A percentile compares a stretch with the other conserved stretches of the same genome.
These are phyloP conservation scores for Excoecaria cochinchinensis DNA, from an alignment of 345 rosid species.

Conservation along the genomic window DNA sequence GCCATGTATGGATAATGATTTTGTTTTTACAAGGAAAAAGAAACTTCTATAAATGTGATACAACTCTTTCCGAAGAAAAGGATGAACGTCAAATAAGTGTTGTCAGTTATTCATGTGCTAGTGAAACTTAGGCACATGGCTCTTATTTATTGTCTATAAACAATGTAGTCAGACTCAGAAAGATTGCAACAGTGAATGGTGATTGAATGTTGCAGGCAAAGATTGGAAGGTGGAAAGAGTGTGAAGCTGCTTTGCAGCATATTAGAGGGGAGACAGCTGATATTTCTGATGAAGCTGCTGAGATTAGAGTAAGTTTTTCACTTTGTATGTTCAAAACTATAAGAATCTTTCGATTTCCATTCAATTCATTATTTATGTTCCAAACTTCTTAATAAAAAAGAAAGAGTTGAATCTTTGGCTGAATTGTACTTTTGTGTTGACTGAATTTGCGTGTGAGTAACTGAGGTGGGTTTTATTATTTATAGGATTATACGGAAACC, in stretches of 20 bases:
- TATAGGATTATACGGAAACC: slow-evolving; percentile 39
- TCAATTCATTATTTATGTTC: too few species aligned
- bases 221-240: slow-evolving; percentile 43
- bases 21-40: not conserved
- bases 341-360: not conserved
- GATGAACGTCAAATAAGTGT: not conserved
- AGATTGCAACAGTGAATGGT: not conserved
- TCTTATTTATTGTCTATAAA: not conserved
- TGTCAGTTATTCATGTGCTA: not conserved
- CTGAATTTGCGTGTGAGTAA: not conserved
- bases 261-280: slow-evolving; percentile 51
- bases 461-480: not conserved
- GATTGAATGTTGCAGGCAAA: slow-evolving; percentile 40
- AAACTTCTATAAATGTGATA: not conserved
- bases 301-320: slow-evolving; percentile 46
- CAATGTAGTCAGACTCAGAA: not conserved
- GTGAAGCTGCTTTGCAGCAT: slow-evolving; percentile 46
- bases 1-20: not conserved
- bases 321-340: not conserved
- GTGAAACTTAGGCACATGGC: not conserved
- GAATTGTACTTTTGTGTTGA: not conserved
- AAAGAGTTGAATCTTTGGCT: not conserved
- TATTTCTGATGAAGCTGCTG: slow-evolving; percentile 51
- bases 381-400: not conserved
- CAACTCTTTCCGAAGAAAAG: not conserved